Evolutionary conservation across 2,329 filamentous ascomycete genomes (phyloP), one percentile per base, ranked within the genome.

Genomic region (Talaromyces sp.): DNA sequence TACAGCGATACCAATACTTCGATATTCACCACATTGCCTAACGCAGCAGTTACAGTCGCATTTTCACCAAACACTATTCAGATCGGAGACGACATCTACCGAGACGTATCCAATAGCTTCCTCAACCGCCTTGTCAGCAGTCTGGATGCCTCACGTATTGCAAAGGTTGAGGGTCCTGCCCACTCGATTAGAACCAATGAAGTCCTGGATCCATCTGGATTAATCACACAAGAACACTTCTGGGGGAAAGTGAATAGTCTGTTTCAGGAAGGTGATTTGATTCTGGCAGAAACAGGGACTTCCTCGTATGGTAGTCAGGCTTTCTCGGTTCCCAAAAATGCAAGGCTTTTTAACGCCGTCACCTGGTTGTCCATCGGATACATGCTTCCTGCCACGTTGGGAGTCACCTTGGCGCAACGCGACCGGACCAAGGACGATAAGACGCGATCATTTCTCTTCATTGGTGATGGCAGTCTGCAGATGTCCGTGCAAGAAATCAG

Each of bases 1-100:
- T 74, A 78, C 52, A 82, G 79, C 65, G 77, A 78, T 22, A 82
- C 80, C 37, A 85, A 85, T 68, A 81, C 77, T 2, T 80, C 75
- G 57, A 72, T 65, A 16, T 78, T 74, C 62, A 39, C 63, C 16
- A n/a, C 45, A 5, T 27, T 62, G n/a, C 60, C 60, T 6, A 39
- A 61, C 35, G n/a, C 41, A 11, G 41, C 27, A 35, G 24, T 24
- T n/a, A 14, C 60, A n/a, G 31, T 62, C 22, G 6, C 19, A 16
- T 27, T 62, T 11, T 52, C 19, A 9, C 14, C 31, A n/a, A 52
- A 27, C 22, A 31, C n/a, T 22, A 54, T 62, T 7, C 45, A 62
- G 19, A 27, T 62, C 3, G 60, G 47, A 3, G 39, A 41, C 33
- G 9, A 24, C n/a, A 19, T 41, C 5, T 19, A 52, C 33, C 60